Evolutionary conservation across 352 stramenopile species (phyloP).

Genomic region (Aphanomyces euteiches): DNA sequence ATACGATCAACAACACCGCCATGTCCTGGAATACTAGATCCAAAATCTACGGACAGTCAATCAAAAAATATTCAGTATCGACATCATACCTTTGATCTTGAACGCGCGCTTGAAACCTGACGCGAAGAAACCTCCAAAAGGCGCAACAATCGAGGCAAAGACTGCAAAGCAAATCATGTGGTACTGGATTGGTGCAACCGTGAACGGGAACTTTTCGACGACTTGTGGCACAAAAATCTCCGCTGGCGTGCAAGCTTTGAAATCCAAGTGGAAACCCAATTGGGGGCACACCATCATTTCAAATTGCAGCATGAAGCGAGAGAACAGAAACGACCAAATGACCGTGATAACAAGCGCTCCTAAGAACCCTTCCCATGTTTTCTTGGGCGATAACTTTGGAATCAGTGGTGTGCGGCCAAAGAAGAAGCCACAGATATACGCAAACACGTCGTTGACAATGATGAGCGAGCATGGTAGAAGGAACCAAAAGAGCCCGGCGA

Average conservation of each 20-base stretch:
- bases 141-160: conserved; percentile 88
- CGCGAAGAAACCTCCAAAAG: conserved; percentile 92
- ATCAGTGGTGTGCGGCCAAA: conserved; percentile 59
- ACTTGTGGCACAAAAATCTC: conserved; percentile 48
- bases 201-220: conserved; percentile 51
- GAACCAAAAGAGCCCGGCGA: conserved; percentile 71
- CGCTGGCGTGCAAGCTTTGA: conserved; percentile 38
- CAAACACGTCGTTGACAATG: conserved; percentile 70
- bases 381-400: conserved; percentile 84
- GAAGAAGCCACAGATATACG: conserved; percentile 60
- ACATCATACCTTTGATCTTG: conserved; percentile 59
- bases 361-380: conserved; percentile 92
- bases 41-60: conserved; percentile 65
- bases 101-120: conserved; percentile 92
- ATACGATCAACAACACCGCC: conserved; percentile 81
- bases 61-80: background rate
- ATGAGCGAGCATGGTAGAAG: conserved; percentile 57
- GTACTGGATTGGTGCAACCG: conserved; percentile 69
- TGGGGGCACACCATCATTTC: conserved; percentile 64
- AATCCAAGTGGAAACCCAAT: conserved; percentile 28
- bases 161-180: conserved; percentile 82
- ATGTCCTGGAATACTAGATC: conserved; percentile 87
- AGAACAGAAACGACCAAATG: conserved; percentile 72
- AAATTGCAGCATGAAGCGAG: conserved; percentile 49
- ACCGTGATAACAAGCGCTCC: conserved; percentile 80